Conservation (phyloP, 352 stramenopile genomes). For the Lagenidium sp. region DNA sequence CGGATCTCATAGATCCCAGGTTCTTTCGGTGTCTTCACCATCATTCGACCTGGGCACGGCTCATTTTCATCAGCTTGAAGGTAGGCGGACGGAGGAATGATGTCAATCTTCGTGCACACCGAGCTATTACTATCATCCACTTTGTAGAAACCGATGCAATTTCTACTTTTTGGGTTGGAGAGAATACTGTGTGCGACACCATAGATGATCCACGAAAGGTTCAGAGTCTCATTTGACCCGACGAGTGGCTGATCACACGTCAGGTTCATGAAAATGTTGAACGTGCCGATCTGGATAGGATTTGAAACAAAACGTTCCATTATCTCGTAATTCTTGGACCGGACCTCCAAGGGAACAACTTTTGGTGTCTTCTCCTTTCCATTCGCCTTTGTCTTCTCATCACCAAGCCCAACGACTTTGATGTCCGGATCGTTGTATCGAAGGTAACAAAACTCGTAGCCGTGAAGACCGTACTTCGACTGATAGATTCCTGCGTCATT, state of each 20-base stretch:
- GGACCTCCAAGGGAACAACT: slow-evolving; percentile 3
- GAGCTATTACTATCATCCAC: slow-evolving; percentile 17
- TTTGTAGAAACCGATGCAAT: slow-evolving; percentile 52
- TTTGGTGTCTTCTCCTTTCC: slow-evolving; percentile 11
- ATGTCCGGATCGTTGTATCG: slow-evolving; percentile 22
- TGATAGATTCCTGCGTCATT: slow-evolving; percentile 52
- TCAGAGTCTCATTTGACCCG: slow-evolving; percentile 29
- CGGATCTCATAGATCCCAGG: slow-evolving; percentile 53
- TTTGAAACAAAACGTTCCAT: slow-evolving; percentile 42
- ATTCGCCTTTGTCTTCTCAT: slow-evolving; percentile 13
- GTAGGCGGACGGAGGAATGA: slow-evolving; percentile 43
- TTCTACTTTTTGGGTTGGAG: slow-evolving; percentile 31
- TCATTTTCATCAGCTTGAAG: slow-evolving; percentile 22
- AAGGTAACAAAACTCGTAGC: slow-evolving; percentile 53
- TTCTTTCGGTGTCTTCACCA: slow-evolving; percentile 28
- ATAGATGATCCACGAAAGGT: slow-evolving; percentile 50
- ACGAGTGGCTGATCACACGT: slow-evolving; percentile 37
- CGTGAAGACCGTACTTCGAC: slow-evolving; percentile 49
- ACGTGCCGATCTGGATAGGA: slow-evolving; percentile 41
- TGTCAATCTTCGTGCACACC: slow-evolving; percentile 31
- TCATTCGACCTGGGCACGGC: slow-evolving; percentile 34
- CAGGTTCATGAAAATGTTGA: slow-evolving; percentile 56
- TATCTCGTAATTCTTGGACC: slow-evolving; percentile 26
- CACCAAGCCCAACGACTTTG: slow-evolving; percentile 15
- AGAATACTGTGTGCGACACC: slow-evolving; percentile 37